These are phyloP conservation scores for Nakaseomyces bracarensis DNA, from an alignment of 1,139 yeast species.

Conservation along the genomic window DNA sequence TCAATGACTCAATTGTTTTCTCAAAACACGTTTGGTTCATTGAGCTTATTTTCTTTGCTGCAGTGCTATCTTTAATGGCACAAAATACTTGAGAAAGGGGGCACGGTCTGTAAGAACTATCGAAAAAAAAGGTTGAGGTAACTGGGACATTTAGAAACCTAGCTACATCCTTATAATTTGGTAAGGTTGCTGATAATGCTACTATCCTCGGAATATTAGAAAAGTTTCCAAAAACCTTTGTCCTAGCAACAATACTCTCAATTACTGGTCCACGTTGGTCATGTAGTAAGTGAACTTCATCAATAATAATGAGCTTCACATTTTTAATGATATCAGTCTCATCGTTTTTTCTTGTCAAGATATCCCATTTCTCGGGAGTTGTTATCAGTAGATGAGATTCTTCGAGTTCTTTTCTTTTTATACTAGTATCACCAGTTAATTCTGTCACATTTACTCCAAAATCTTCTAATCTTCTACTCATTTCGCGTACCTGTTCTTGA, in stretches of 20 bases:
- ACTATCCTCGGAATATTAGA: constrained; percentile 52
- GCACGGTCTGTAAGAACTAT: constrained; percentile 79
- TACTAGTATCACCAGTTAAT: constrained; percentile 80
- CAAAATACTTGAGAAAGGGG: constrained; percentile 84
- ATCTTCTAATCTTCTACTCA: constrained; percentile 57
- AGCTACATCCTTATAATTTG: constrained; percentile 86
- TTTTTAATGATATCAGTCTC: constrained; percentile 55
- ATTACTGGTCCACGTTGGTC: constrained; percentile 94
- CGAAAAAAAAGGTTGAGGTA: constrained; percentile 58
- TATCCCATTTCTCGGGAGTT: constrained; percentile 97
- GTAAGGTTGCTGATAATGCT: constrained; percentile 90
- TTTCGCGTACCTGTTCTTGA: constrained; percentile 88
- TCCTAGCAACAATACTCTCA: constrained; percentile 78
- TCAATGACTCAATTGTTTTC: constrained; percentile 60
- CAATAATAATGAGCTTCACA: constrained; percentile 73
- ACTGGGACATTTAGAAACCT: constrained; percentile 63
- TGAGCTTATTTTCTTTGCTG: constrained; percentile 68
- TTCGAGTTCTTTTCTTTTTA: constrained; percentile 67
- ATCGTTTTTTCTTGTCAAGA: constrained; percentile 71
- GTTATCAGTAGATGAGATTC: constrained; percentile 83
- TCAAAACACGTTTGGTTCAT: constrained; percentile 91
- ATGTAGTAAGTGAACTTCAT: constrained; percentile 87
- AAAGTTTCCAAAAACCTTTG: constrained; percentile 39
- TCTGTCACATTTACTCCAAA: constrained; percentile 74
- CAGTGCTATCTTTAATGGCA: constrained; percentile 79